Conservation (phyloP, 306 rosid genomes). For the Pterocarpus macrocarpus region DNA sequence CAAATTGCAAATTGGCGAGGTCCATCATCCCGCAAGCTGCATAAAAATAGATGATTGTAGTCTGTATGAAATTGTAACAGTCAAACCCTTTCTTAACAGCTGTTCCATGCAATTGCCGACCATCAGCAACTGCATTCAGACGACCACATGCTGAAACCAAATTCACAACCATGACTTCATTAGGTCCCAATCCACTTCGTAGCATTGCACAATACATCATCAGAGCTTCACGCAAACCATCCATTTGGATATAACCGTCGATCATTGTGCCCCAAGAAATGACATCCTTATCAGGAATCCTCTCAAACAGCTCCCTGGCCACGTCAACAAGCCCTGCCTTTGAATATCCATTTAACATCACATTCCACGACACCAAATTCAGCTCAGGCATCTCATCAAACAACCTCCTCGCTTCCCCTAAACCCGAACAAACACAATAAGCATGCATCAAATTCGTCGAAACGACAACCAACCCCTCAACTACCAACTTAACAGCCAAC, state of each 20-base stretch:
- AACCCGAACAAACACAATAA: slow-evolving; percentile 71
- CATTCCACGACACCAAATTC: slow-evolving; percentile 87
- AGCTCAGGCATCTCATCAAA: slow-evolving; percentile 73
- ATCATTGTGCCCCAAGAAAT: slow-evolving; percentile 93
- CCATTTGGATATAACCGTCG: slow-evolving; percentile 74
- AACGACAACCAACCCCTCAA: slow-evolving; percentile 65
- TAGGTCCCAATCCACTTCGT: slow-evolving; percentile 61
- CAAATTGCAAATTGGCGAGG: slow-evolving; percentile 72
- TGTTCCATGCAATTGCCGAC: slow-evolving; percentile 74
- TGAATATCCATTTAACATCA: slow-evolving; percentile 82
- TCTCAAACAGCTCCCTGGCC: slow-evolving; percentile 79
- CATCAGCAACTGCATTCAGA: slow-evolving; percentile 56
- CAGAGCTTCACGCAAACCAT: slow-evolving; percentile 72
- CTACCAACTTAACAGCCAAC: slow-evolving; percentile 60
- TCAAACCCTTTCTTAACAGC: slow-evolving; percentile 77
- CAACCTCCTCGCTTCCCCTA: slow-evolving; percentile 67
- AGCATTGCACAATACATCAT: slow-evolving; percentile 66
- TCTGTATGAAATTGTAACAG: slow-evolving; percentile 75
- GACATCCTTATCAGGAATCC: slow-evolving; percentile 69
- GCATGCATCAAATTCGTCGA: slow-evolving; percentile 82
- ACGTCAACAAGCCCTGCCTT: slow-evolving; percentile 68
- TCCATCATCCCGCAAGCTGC: slow-evolving; percentile 73
- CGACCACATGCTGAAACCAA: slow-evolving; percentile 81
- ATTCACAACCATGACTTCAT: slow-evolving; percentile 81
- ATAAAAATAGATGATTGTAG: slow-evolving; percentile 79